Evolutionary conservation across 805 yeast genomes (phyloP).

Genomic region (Metschnikowia kunwiensis): DNA sequence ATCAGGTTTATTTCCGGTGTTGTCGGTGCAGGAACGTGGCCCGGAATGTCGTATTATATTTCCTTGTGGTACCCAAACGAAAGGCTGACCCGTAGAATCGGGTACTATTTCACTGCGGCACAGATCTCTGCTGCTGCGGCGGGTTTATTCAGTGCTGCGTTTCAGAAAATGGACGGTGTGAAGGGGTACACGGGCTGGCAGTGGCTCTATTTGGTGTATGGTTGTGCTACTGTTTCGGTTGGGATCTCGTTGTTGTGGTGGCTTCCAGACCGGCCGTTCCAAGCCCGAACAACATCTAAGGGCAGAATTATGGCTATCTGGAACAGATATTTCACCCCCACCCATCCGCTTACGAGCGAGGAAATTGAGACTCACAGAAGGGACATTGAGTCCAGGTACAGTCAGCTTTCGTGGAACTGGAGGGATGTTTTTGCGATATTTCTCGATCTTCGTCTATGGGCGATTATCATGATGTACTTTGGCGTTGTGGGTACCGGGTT

Average conservation of each 20-base stretch:
- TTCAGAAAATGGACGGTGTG: conserved; percentile 73
- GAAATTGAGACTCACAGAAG: conserved; percentile 56
- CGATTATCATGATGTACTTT: conserved; percentile 80
- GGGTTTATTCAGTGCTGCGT: conserved; percentile 82
- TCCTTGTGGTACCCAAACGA: conserved; percentile 83
- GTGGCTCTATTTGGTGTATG: conserved; percentile 80
- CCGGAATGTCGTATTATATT: conserved; percentile 80
- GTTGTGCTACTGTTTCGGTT: conserved; percentile 60
- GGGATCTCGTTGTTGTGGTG: conserved; percentile 72
- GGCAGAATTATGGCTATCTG: conserved; percentile 24
- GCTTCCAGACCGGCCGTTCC: conserved; percentile 75
- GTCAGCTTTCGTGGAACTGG: conserved; percentile 51
- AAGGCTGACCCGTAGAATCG: conserved; percentile 72
- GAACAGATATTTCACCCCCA: conserved; percentile 26
- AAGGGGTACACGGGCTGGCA: conserved; percentile 79
- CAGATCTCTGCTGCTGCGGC: conserved; percentile 85
- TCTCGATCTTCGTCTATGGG: conserved; percentile 70
- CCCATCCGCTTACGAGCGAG: conserved; percentile 47
- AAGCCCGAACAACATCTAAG: background rate
- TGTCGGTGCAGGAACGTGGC: conserved; percentile 87
- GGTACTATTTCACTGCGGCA: conserved; percentile 88
- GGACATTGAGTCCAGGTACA: conserved; percentile 57
- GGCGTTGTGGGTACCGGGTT: conserved; percentile 89
- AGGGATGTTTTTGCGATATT: conserved; percentile 53
- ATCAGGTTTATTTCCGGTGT: conserved; percentile 68